phyloP scores from a whole-genome alignment of 768 basidiomycete genomes.

The Hypholoma sublateritium region DNA sequence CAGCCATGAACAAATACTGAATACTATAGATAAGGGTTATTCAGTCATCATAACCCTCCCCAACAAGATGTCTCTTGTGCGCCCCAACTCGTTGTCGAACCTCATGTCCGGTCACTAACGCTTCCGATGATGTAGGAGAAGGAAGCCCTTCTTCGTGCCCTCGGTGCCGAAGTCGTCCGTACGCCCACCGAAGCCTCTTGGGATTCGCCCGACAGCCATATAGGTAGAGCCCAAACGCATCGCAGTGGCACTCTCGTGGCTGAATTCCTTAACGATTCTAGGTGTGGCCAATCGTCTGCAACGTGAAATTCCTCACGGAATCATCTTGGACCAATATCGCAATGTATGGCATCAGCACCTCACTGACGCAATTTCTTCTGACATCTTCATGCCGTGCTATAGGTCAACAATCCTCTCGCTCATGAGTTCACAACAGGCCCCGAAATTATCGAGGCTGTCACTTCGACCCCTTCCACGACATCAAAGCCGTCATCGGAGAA shows the following conservation, averaged over 20 bases:
- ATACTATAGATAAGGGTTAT: constrained; percentile 89
- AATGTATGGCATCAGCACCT: constrained; percentile 48
- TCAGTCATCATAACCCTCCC: constrained; percentile 88
- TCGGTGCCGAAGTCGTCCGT: constrained; percentile 93
- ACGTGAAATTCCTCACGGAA: constrained; percentile 74
- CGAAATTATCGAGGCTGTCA: constrained; percentile 84
- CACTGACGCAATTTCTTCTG: background rate
- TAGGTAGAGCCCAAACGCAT: constrained; percentile 63
- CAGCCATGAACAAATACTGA: constrained; percentile 47
- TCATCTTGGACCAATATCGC: constrained; percentile 92
- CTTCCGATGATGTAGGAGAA: constrained; percentile 63
- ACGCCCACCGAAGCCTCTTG: constrained; percentile 89
- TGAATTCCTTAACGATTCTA: constrained; percentile 86
- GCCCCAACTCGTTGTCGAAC: constrained; percentile 15
- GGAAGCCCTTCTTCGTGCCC: constrained; percentile 84
- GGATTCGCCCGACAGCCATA: constrained; percentile 88
- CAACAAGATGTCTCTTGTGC: constrained; percentile 88
- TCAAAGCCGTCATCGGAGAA: constrained; percentile 64
- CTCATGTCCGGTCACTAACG: background rate
- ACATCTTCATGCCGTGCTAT: constrained; percentile 11
- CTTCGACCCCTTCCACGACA: constrained; percentile 59
- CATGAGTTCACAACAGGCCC: constrained; percentile 90
- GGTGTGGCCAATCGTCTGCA: constrained; percentile 82
- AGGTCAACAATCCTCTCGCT: constrained; percentile 85
- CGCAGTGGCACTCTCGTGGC: constrained; percentile 55